Conservation (phyloP, 768 basidiomycete species). For the Tylopilus balloui region DNA sequence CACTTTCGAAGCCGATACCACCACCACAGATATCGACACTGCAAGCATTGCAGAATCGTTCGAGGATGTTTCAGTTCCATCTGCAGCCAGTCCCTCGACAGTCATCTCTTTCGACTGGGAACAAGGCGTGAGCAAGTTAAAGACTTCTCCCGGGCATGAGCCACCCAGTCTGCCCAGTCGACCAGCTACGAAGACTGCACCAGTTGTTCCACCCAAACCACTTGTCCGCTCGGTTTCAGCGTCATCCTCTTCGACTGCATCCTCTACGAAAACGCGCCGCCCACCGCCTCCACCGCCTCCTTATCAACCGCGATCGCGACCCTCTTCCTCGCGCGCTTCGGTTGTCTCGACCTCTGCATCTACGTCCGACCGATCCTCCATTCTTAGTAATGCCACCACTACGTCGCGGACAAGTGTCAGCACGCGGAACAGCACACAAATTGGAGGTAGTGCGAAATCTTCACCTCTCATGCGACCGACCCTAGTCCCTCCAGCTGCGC, state of each 20-base stretch:
- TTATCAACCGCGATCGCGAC: constrained; percentile 23
- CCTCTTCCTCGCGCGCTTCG: constrained; percentile 37
- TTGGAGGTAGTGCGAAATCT: constrained; percentile 11
- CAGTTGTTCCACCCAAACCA: constrained; percentile 27
- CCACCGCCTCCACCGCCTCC: constrained; percentile 35
- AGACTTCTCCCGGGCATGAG: constrained; percentile 24
- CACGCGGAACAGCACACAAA: constrained; percentile 28
- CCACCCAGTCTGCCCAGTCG: constrained; percentile 51
- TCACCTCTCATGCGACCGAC: constrained; percentile 49
- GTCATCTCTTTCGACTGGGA: constrained; percentile 51
- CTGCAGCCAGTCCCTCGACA: constrained; percentile 49
- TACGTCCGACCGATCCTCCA: constrained; percentile 60
- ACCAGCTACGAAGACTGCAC: constrained; percentile 25
- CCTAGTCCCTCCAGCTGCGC: constrained; percentile 61
- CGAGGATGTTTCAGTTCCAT: constrained; percentile 59
- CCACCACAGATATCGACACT: constrained; percentile 42
- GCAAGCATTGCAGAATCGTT: constrained; percentile 67
- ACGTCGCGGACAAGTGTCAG: constrained; percentile 38
- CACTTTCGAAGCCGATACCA: constrained; percentile 40
- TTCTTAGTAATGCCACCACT: constrained; percentile 45
- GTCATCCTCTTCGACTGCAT: constrained; percentile 34
- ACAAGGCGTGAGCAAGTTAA: constrained; percentile 35
- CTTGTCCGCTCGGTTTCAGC: constrained; percentile 32
- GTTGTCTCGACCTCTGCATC: constrained; percentile 37
- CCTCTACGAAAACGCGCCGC: constrained; percentile 39